Percentiles rank a stretch among this genome's conserved stretches.
Conservation (phyloP, 139 green algal genomes). For the Deuterostichococcus epilithicus region DNA sequence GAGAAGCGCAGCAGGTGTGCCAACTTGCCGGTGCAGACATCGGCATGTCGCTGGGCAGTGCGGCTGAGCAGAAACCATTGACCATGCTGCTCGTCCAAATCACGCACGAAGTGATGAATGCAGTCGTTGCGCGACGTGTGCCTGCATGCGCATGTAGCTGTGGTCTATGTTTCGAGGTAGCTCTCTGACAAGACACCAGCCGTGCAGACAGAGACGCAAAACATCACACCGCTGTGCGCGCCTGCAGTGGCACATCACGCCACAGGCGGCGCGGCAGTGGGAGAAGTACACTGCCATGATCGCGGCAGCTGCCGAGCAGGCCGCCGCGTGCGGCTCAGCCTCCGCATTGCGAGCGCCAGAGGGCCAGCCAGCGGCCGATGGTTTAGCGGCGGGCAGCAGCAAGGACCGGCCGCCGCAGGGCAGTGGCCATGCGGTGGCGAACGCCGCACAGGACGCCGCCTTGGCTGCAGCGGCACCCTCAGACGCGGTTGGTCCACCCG, state of each 20-base stretch:
- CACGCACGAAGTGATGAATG: neutral
- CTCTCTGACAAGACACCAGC: neutral
- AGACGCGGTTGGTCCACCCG: neutral
- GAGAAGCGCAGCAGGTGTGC: too few relatives aligned
- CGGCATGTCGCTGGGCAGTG: too few relatives aligned
- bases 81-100: neutral
- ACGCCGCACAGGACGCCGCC: neutral
- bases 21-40: too few relatives aligned
- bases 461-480: neutral
- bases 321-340: too few relatives aligned
- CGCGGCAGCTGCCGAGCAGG: neutral
- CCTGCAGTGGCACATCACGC: slow-evolving; percentile 49
- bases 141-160: too few relatives aligned
- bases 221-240: neutral
- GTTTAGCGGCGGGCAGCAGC: neutral
- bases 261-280: slow-evolving; percentile 32
- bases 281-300: slow-evolving; percentile 56
- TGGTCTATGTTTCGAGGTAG: neutral
- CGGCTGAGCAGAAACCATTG: too few relatives aligned
- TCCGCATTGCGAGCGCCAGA: slow-evolving; percentile 3
- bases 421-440: neutral
- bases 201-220: neutral
- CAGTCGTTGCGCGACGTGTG: neutral
- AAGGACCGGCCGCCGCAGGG: neutral
- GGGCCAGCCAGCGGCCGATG: neutral